Base-by-base conservation (phyloP, 1,284 basidiomycete species). In the Cutaneotrichosporon sp. region DNA sequence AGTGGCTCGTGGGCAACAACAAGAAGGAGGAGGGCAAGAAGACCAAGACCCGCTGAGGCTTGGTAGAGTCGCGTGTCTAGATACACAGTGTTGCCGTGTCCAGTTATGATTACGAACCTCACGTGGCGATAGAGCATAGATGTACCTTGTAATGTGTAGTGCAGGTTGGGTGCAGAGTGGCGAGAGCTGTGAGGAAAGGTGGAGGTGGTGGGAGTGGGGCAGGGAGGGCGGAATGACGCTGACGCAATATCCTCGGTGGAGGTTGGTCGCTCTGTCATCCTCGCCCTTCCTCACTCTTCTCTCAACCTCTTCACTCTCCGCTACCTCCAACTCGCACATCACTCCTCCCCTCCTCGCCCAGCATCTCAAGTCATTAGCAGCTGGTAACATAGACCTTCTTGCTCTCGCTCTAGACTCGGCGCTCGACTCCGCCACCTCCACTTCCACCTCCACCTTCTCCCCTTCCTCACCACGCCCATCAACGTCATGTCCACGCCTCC, bases 1-100 rank as follows among this genome's bases (percentile, higher is more conserved):
- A 75, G 20, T 76, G 74, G 74, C 62, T 76, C 20, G 58, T 76
- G 63, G 18, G 55, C 34, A 31, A 27, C 20, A 50, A 31, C 13
- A n/a, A 50, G 47, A n/a, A 27, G 16, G 46, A 16, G 14, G 14
- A 27, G 10, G 46, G 47, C 18, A 50, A 50, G 47, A 25, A 27
- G 18, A n/a, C 13, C 9, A 27, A 47, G 45, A 47, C 43, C 18
- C 36, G 29, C 29, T 29, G 29, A 29, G 29, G 5, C 29, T 29
- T 9, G 29, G 9, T 4, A 29, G 29, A 29, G 29, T 18, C 8
- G 5, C 18, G 7, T 42, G 38, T n/a, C 16, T 1, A 25, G 20
- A 47, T 11, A 47, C 45, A 47, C 24, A 18, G 38, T n/a, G 29
- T 5, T 29, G 5, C 38, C 8, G 38, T 11, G 14, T 38, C 13